Evolutionary conservation across 129 eudicot genomes (phyloP), one percentile per base, ranked within the genome.

Genomic region (Tanacetum coccineum): DNA sequence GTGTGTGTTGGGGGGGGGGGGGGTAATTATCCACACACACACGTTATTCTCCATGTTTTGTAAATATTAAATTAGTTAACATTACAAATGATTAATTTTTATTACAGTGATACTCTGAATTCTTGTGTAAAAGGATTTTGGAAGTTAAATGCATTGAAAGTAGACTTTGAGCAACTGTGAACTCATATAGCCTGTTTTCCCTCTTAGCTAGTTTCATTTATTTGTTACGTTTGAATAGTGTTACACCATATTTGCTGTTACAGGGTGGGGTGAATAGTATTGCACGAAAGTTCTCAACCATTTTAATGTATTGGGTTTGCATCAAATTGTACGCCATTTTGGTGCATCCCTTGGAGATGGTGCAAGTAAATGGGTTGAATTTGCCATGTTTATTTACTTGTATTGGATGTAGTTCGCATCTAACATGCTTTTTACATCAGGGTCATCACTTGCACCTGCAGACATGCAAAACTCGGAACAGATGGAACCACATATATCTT

Each of bases 381-480:
- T 28, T 54, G 25, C 25, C 66, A 36, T 47, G 39, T 48, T 39
- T 20, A 30, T 14, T 57, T 25, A 21, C 48, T 68, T 58, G 13
- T 59, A 20, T 15, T 66, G 15, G 6, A 26, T 36, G 30, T 46
- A 25, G 18, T 49, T 56, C 22, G 42, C 57, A 59, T 25, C 15
- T 52, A 47, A 39, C 44, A 65, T 6, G 30, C n/a, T 45, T 69
- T 40, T 36, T 17, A 36, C 70, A 25, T 42, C 75, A 85, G 87
- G 82, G 9, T 67, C 78, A 42, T 71, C 71, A 48, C 53, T 58
- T 46, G 36, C 66, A 50, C 44, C 66, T 20, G 70, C 65, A 45
- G 54, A 40, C 22, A 4, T 67, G 46, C 70, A 65, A 22, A 63
- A 57, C 42, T 4, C 20, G 42, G 76, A 69, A 47, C 64, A 49